Evolutionary conservation across 2,329 filamentous ascomycete genomes (phyloP), one percentile per base, ranked within the genome.

Genomic region (Coniochaeta sp.): DNA sequence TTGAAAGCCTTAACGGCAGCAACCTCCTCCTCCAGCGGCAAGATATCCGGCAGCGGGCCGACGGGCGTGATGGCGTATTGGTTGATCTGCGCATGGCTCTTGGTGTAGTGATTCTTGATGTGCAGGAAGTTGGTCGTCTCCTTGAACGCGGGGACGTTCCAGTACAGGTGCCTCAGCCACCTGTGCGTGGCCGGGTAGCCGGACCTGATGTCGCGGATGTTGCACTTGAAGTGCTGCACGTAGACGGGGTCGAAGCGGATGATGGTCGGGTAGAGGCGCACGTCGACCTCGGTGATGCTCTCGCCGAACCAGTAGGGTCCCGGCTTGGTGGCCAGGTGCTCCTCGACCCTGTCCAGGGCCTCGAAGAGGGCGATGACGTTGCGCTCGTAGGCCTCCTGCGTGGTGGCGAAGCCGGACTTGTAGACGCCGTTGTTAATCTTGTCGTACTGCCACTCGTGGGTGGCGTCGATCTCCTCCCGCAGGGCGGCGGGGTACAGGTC

Each of bases 51-150:
- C 69, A 91, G 67, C 6, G 95, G 93, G 0, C 93, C 93, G 17
- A 96, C 71, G 1, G 93, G 93, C 26, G 91, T 93, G 70, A 99
- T 96, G 43, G 80, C 78, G 57, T 78, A 73, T 17, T 85, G 86
- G 73, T 89, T 89, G 71, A 89, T 88, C 76, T 89, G 81, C 11
- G 79, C 79, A 68, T 86, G 83, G 65, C 81, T 85, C 67, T 80
- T 77, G 62, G 83, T 85, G 71, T 84, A 85, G 72, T 88, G 85
- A 73, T 79, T 89, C 84, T 96, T 97, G 78, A 98, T 98, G 76
- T 99, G 95, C 73, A 96, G 85, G 72, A 96, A 96, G 73, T 97
- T 84, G 24, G 93, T 96, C 63, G 92, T 95, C 58, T 89, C 84
- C 64, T 79, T 78, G 77, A 96, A 97, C 2, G 91, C 91, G 0